A percentile compares a stretch with the other conserved stretches of the same genome.
phyloP scores from a whole-genome alignment of 208 protist genomes.

The Jaenimonas drosophilae region DNA sequence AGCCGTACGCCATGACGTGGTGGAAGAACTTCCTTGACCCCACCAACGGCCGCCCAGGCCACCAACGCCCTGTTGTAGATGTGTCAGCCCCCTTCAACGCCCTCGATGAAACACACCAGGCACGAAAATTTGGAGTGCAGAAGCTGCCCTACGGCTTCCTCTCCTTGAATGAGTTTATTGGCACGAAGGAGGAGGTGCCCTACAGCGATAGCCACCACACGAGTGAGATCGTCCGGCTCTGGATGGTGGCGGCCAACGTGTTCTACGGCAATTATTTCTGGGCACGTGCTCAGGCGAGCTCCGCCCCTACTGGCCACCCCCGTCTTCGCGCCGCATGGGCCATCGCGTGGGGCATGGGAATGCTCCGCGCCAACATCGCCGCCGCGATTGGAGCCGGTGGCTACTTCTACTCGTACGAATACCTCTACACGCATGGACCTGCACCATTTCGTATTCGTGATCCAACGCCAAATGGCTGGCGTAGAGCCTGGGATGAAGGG shows the following conservation, averaged over 20 bases:
- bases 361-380: constrained; percentile 54
- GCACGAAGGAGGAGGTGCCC: constrained; percentile 61
- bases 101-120: constrained; percentile 74
- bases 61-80: constrained; percentile 44
- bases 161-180: constrained; percentile 65
- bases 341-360: constrained; percentile 41
- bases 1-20: constrained; percentile 41
- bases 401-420: constrained; percentile 86
- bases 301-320: constrained; percentile 33
- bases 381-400: constrained; percentile 54
- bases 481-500: constrained; percentile 64
- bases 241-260: constrained; percentile 47
- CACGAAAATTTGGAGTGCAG: constrained; percentile 46
- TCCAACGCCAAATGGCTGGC: constrained; percentile 58
- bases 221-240: constrained; percentile 51
- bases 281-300: constrained; percentile 24
- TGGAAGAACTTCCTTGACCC: constrained; percentile 57
- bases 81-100: constrained; percentile 67
- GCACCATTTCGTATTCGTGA: constrained; percentile 58
- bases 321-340: constrained; percentile 50
- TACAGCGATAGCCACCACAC: constrained; percentile 77
- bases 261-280: constrained; percentile 56
- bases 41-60: constrained; percentile 12
- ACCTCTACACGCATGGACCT: constrained; percentile 78
- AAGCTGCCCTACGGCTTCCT: constrained; percentile 49